These are phyloP conservation scores for Xylaria sp. DNA, from an alignment of 2,329 filamentous ascomycete genomes.

Conservation along the genomic window DNA sequence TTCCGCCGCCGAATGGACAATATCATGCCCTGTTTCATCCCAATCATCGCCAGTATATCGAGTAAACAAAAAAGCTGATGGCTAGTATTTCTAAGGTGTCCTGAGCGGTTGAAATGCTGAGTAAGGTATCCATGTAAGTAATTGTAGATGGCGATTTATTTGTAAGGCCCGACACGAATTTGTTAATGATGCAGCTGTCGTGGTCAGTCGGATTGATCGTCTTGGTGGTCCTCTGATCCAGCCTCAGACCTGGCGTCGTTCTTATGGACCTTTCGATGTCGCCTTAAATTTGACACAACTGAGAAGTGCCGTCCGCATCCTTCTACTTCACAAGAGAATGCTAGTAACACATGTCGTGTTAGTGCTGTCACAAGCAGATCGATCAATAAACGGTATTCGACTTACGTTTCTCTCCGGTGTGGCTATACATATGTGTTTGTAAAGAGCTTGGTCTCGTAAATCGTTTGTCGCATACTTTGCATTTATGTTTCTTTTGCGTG, in stretches of 20 bases:
- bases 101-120: conserved; percentile 27
- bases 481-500: conserved; percentile 99
- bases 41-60: conserved; percentile 32
- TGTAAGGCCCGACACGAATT: not conserved
- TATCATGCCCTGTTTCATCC: conserved; percentile 26
- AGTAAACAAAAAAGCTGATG: conserved; percentile 30
- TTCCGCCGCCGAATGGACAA: conserved; percentile 21
- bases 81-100: conserved; percentile 34
- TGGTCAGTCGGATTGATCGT: conserved; percentile 63
- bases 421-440: conserved; percentile 98
- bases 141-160: conserved; percentile 8
- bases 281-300: conserved; percentile 91
- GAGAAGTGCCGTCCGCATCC: conserved; percentile 96
- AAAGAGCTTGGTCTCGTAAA: conserved; percentile 94
- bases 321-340: conserved; percentile 92
- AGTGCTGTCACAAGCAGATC: conserved; percentile 7
- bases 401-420: conserved; percentile 98
- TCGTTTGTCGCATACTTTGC: conserved; percentile 97
- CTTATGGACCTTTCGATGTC: conserved; percentile 96
- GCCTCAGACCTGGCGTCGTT: conserved; percentile 69
- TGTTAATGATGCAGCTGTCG: conserved; percentile 15
- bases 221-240: conserved; percentile 67
- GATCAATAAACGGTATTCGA: conserved; percentile 43
- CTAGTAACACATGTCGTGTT: conserved; percentile 53
- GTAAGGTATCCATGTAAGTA: conserved; percentile 6